A percentile compares a stretch with the other conserved stretches of the same genome.
Conservation (phyloP, 495 filamentous ascomycete genomes). For the Podospora didyma region DNA sequence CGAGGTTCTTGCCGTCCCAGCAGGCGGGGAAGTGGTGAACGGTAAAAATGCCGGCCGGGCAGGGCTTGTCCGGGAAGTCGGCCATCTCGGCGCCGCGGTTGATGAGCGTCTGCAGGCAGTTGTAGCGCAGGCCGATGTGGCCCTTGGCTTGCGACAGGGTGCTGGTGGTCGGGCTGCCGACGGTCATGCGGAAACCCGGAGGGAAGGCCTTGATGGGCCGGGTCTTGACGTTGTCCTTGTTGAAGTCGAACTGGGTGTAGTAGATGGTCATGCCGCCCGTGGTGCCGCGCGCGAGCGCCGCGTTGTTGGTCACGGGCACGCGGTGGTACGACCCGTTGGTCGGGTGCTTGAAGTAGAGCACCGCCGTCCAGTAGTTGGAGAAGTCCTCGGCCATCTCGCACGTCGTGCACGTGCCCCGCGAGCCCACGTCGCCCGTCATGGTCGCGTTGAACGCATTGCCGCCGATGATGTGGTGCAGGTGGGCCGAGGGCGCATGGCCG, state of each 20-base stretch:
- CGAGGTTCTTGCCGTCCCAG: slow-evolving; percentile 57
- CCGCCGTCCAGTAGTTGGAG: slow-evolving; percentile 38
- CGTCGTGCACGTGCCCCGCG: slow-evolving; percentile 25
- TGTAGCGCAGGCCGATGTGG: slow-evolving; percentile 42
- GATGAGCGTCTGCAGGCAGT: slow-evolving; percentile 35
- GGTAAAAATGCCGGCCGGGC: slow-evolving; percentile 43
- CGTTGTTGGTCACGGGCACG: slow-evolving; percentile 34
- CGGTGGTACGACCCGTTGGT: slow-evolving; percentile 41
- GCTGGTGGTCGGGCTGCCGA: slow-evolving; percentile 36
- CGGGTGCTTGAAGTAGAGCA: slow-evolving; percentile 42
- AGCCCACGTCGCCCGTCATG: slow-evolving; percentile 37
- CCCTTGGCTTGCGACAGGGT: slow-evolving; percentile 25
- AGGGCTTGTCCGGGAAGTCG: slow-evolving; percentile 43
- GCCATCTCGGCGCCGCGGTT: slow-evolving; percentile 34
- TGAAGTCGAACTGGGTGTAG: slow-evolving; percentile 28
- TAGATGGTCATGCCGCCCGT: slow-evolving; percentile 42
- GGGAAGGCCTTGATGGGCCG: slow-evolving; percentile 39
- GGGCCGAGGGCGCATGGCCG: slow-evolving; percentile 30
- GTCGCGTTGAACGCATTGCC: slow-evolving; percentile 46
- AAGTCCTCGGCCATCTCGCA: slow-evolving; percentile 17
- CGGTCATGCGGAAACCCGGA: slow-evolving; percentile 51
- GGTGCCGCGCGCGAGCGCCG: slow-evolving; percentile 32
- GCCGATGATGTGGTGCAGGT: slow-evolving; percentile 43
- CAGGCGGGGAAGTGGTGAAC: slow-evolving; percentile 48
- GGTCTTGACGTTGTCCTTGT: slow-evolving; percentile 26